Base-by-base conservation (phyloP, 148 eudicot species). In the Vaccinium macrocarpon region DNA sequence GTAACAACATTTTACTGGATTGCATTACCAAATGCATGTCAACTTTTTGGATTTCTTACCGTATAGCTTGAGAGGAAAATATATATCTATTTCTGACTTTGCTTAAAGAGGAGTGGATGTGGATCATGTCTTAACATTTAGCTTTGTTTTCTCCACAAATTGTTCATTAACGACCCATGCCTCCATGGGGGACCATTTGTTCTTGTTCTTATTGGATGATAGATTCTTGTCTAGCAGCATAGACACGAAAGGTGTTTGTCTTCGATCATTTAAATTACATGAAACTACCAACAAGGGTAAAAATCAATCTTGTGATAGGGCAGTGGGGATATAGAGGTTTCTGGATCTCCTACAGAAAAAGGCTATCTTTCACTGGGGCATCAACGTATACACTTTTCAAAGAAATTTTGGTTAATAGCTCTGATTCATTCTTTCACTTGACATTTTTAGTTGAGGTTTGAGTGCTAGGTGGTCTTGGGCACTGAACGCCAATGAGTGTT, bases 341-440 rank as follows among this genome's bases (percentile, higher is more conserved):
- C 98, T 32, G 98, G 98, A 84, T 94, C 98, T 83, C 98, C 98
- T 18, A 96, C 98, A 16, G 98, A 96, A 91, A 91, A 92, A 92
- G 86, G 98, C 98, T 77, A 88, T 96, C 72, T 91, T 96, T 71
- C 89, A 90, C 3, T 96, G 98, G 98, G 98, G 93, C 83, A 84
- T 93, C 70, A 90, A 94, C 91, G 98, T 96, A 88, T 66, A 48
- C 73, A 49, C 80, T 80, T 52, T 16, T 70, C 49, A 5, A 55
- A 18, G 13, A 59, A 80, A 55, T 11, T 55, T 5, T 4, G 8
- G 13, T 10, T 46, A 32, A 38, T 70, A 5, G 12, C 76, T 16
- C 16, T 42, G 29, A 59, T 46, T 25, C 25, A 29, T 29, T 79
- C 21, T 77, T 48, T 42, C 82, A 80, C 70, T 32, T 85, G 78